Base-by-base conservation (phyloP, 305 asterid species). In the Plantago coronopus region DNA sequence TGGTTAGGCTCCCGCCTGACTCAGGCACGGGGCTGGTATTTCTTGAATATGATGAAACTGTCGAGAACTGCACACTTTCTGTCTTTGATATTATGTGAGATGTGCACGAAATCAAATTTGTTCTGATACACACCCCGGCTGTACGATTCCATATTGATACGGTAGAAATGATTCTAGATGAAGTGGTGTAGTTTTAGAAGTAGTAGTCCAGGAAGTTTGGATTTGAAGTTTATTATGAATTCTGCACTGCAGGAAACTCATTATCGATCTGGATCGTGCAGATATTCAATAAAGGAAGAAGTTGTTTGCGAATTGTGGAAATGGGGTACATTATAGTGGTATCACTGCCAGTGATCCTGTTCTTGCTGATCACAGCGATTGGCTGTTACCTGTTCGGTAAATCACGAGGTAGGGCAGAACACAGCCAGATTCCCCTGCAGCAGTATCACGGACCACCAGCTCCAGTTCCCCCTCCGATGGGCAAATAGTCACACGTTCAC, bases 351-450 rank as follows among this genome's bases (percentile, higher is more conserved):
- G 50, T 73, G 17, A 74, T 78, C 57, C 54, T 81, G 27, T 63
- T 81, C 62, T 20, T 78, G 34, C 45, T 75, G 50, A 71, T 81
- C 1, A 16, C 67, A 0, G 86, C 78, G 17, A 48, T 81, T 55
- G 76, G 64, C 27, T 78, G 80, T 69, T 81, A 73, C 68, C 54
- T 78, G 14, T 1, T 79, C 17, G 88, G 88, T n/a, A 79, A 67
- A 61, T 38, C 72, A 5, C 68, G 79, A 19, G 82, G 76, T 5
- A 59, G 68, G 5, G 14, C 22, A 38, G 54, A 69, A 34, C 42
- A 34, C 42, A 34, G 8, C 42, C 43, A 22, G 13, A 10, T 42
- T 3, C 31, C 44, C 5, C 61, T 65, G 48, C 81, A 81, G 7
- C 75, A 57, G 7, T 61, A 57, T 18, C 37, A 70, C 20, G 86